phyloP scores from a whole-genome alignment of 2,329 filamentous ascomycete genomes.

The Alternaria ethzedia region DNA sequence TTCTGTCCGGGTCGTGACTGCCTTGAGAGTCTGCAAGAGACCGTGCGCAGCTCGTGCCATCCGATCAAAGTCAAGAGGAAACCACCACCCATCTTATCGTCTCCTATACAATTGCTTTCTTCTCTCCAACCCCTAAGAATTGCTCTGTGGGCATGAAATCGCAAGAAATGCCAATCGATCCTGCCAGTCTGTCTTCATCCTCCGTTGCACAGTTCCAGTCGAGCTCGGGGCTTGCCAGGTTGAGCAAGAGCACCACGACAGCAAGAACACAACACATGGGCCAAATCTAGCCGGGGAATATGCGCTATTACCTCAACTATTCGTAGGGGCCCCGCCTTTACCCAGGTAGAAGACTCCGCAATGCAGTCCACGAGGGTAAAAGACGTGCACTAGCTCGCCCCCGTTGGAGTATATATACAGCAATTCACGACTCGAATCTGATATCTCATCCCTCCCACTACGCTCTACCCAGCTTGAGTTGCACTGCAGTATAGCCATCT shows the following conservation, averaged over 20 bases:
- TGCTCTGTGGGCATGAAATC: not conserved
- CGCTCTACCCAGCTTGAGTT: not conserved
- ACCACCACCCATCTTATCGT: not conserved
- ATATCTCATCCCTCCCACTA: not conserved
- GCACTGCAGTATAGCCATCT: not conserved
- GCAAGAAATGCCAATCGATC: not conserved
- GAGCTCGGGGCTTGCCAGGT: not conserved
- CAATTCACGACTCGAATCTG: not conserved
- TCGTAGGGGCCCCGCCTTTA: not conserved
- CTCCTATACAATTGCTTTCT: not conserved
- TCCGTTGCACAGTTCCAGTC: not conserved
- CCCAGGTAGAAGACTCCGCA: not conserved
- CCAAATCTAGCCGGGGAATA: not conserved
- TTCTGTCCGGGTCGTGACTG: not conserved
- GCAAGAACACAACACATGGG: not conserved
- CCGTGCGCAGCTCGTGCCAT: not conserved
- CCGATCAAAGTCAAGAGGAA: not conserved
- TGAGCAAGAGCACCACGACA: not conserved
- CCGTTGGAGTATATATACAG: not conserved
- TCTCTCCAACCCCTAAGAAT: not conserved
- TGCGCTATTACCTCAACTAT: not conserved
- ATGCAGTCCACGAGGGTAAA: not conserved
- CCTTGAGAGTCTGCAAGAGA: not conserved
- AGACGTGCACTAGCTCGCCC: not conserved
- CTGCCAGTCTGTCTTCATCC: not conserved